Base-by-base conservation (phyloP, 257 asterid species). In the Agastache rugosa region DNA sequence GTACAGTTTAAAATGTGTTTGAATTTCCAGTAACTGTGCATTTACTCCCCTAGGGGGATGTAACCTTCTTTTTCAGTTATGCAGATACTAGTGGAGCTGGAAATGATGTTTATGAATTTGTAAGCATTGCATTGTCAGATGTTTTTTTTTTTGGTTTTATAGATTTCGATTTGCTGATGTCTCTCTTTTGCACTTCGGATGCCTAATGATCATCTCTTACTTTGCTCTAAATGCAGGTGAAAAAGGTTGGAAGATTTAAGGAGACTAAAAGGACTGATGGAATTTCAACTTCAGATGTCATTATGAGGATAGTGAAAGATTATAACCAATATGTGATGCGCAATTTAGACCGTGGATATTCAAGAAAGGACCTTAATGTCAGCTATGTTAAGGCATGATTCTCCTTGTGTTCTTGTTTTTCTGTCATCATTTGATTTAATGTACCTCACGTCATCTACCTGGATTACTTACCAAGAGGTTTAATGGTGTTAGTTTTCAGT, bases 261-360 rank as follows among this genome's bases (percentile, higher is more conserved):
- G 96, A 87, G 75, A 89, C 96, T 54, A 76, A 82, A 75, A 78
- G 93, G 73, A 89, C 96, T 23, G 88, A 85, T 12, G 96, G 96
- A 67, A 89, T 89, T 75, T 89, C 96, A 66, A 89, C 96, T 0
- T 89, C 96, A 31, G 96, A 89, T 76, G 81, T 89, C 64, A 89
- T 89, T 72, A 90, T 87, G 93, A 80, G 96, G 83, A 88, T 89
- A 47, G 88, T 89, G 34, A 89, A 89, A 83, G 96, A 89, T 65
- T 89, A 89, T 62, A 89, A 89, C 80, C 87, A 89, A 76, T 89
- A 87, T 73, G 96, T 89, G 65, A 83, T 89, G 90, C 93, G 91
- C 31, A 89, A 89, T 81, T 75, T 89, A 79, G 96, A 87, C 71
- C 92, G 96, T n/a, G 96, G 96, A 75, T 89, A 89, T 76, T 75